phyloP scores from a whole-genome alignment of 352 stramenopile species.

The Pythium biforme region DNA sequence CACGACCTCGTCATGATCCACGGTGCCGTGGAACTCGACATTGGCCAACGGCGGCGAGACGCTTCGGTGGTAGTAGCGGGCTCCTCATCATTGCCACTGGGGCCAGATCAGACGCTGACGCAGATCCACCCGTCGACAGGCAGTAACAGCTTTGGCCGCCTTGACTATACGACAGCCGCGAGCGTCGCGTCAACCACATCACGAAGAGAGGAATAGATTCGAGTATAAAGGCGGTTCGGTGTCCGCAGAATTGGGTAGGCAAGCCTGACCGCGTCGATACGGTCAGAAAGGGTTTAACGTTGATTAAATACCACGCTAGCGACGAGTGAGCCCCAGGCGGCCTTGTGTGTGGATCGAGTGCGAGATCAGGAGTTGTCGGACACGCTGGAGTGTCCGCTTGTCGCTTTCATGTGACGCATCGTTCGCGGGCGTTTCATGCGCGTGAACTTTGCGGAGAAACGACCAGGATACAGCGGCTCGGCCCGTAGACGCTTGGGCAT shows the following conservation, averaged over 20 bases:
- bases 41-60: neutral
- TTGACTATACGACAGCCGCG: neutral
- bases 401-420: neutral
- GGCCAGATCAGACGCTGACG: neutral
- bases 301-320: neutral
- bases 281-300: too few relatives aligned
- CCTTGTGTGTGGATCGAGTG: neutral
- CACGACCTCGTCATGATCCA: constrained; percentile 27
- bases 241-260: too few relatives aligned
- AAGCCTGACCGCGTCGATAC: too few relatives aligned
- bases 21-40: constrained; percentile 23
- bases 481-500: neutral
- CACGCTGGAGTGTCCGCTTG: neutral
- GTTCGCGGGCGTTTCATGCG: neutral
- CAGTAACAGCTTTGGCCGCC: neutral
- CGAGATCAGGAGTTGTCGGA: neutral
- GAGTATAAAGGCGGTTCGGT: too few relatives aligned
- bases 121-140: neutral
- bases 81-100: neutral
- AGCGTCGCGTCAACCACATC: neutral
- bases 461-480: neutral
- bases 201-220: neutral
- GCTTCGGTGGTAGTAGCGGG: too few relatives aligned
- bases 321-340: neutral
- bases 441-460: neutral